Evolutionary conservation across 345 rosid species (phyloP), one percentile per base, ranked within the genome.

Genomic region (Fremontodendron californicum): DNA sequence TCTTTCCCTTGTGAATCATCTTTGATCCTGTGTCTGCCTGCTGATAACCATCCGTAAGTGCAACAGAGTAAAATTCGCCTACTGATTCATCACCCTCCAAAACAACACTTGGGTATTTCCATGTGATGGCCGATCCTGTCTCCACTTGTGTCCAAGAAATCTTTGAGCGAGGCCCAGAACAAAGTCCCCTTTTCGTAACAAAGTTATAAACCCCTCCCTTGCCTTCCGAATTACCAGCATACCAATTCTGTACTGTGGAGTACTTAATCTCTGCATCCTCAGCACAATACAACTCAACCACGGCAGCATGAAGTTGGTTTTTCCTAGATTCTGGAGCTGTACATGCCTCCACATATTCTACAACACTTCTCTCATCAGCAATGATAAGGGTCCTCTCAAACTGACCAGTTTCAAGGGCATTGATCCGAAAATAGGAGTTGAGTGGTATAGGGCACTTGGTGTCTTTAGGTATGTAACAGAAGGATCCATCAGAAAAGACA

Each of bases 61-160:
- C 98, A 48, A 94, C 96, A 35, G 96, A 94, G 78, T 94, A 94
- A 67, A 92, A 92, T 85, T 94, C 96, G 0, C 94, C 97, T 43
- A 94, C 93, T 0, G 93, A 82, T 69, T 90, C 90, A 83, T 92
- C 90, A 0, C 98, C 96, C 82, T 92, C 98, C 78, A 94, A 63
- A 83, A 94, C 83, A 76, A 94, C 97, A 79, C 97, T 91, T 0
- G 98, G 94, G 79, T 92, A 91, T 85, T 94, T 94, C 98, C 96
- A 90, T 33, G 98, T 94, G 31, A 94, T 91, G 0, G 97, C 97
- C 0, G 97, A 90, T n/a, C 98, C 94, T 0, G 94, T 92, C 88
- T 94, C 98, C 82, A 94, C 96, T 81, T 94, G 97, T 35, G 98
- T 94, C 97, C 97, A 94, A 0, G 97, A 94, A 76, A 94, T 92